Conservation (phyloP, 345 rosid genomes). For the Syzygium aqueum region DNA sequence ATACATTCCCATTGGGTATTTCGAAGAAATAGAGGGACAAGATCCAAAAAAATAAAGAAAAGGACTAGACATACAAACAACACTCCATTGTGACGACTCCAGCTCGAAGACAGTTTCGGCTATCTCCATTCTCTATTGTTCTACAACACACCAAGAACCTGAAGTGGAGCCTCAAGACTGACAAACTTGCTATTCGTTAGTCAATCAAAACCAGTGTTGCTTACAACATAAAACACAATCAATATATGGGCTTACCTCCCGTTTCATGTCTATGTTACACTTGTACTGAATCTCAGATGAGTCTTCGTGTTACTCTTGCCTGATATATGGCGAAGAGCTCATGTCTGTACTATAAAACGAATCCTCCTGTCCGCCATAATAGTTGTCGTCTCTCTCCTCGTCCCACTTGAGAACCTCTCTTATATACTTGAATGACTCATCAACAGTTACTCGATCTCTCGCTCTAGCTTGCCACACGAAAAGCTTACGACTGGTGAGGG, state of each 20-base stretch:
- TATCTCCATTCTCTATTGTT: neutral
- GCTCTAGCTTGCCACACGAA: conserved; percentile 92
- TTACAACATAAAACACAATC: neutral
- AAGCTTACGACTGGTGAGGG: conserved; percentile 66
- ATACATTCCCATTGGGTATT: neutral
- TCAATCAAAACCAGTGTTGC: neutral
- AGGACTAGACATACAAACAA: neutral
- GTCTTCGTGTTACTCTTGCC: neutral
- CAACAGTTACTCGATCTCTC: conserved; percentile 61
- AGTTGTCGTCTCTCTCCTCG: conserved; percentile 82
- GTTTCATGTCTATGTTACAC: neutral
- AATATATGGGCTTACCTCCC: neutral
- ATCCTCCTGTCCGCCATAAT: conserved; percentile 67
- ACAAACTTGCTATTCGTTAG: neutral
- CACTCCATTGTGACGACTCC: neutral
- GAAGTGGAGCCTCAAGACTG: neutral
- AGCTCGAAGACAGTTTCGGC: neutral
- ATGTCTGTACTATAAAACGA: conserved; percentile 88
- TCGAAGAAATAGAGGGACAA: neutral
- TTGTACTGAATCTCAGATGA: neutral
- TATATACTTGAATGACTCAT: conserved; percentile 82
- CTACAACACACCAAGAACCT: neutral
- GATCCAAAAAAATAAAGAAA: neutral
- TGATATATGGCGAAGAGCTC: conserved; percentile 66
- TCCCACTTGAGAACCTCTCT: conserved; percentile 98